Base-by-base conservation (phyloP, 805 yeast genomes). In the Lachancea mirantina region DNA sequence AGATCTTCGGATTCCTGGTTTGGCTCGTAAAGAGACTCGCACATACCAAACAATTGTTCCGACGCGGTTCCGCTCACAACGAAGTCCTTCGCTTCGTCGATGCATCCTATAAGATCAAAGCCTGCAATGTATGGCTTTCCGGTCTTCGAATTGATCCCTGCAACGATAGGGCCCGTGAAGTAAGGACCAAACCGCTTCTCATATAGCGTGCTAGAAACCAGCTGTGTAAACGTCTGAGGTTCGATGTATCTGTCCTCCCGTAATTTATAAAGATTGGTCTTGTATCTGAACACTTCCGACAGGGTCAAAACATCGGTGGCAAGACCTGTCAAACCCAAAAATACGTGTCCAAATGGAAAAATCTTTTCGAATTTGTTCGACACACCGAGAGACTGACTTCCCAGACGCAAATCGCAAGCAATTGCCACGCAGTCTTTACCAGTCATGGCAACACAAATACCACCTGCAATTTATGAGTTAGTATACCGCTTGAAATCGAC, bases 381-480 rank as follows among this genome's bases (percentile, higher is more conserved):
- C 28, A 92, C 76, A 35, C 97, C 96, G 15, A 92, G 67, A 5
- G 95, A 84, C 60, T 92, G 98, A 57, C 78, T 76, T 14, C 99
- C 99, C 41, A 92, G 68, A 52, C 97, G 78, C 54, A 92, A 68
- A 63, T 92, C 99, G 49, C 92, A 80, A 3, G 96, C 99, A 51
- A 92, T 87, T 19, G 97, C 98, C 35, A 92, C 88, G 68, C 99
- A 92, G 48, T 87, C 96, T 56, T 94, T 88, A 50, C 99, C 99
- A 16, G 80, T 80, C 99, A 92, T 92, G 44, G 98, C 98, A 20
- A 94, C 94, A 32, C 95, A 95, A 43, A 95, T 73, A 63, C 99
- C 98, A 64, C 96, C 85, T 58, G 35, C 19, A 23, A 23, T 19
- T 16, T 28, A 8, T 27, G 26, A 10, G 40, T 52, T 40, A 50